A percentile compares a stretch with the other conserved stretches of the same genome.
Evolutionary conservation across 176 grass and related monocot genomes (phyloP).

Genomic region (Tuctoria greenei): DNA sequence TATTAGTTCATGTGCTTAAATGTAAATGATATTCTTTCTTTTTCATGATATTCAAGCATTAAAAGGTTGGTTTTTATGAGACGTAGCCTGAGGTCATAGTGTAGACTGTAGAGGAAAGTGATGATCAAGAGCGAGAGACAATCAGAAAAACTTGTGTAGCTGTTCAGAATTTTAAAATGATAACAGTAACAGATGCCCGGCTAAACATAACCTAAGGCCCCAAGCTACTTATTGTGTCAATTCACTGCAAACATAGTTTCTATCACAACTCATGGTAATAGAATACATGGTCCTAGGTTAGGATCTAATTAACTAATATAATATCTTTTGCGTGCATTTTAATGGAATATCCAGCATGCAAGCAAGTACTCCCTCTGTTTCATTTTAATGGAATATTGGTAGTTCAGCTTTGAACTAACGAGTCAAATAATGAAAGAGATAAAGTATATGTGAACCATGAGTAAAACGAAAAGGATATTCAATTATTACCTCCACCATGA

Average conservation of each 20-base stretch:
- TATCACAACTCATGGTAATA: neutral
- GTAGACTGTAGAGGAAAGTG: neutral
- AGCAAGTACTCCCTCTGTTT: too few relatives aligned
- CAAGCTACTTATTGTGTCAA: slow-evolving; percentile 3
- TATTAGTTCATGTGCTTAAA: neutral
- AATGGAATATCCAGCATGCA: slow-evolving; percentile 24
- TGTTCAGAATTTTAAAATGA: slow-evolving; percentile 5
- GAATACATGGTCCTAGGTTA: slow-evolving; percentile 26
- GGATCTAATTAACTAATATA: slow-evolving; percentile 32
- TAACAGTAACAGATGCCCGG: neutral
- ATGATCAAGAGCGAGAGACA: neutral
- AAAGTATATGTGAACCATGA: slow-evolving; percentile 21
- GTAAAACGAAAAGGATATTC: slow-evolving; percentile 28
- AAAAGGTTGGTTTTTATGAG: slow-evolving; percentile 1
- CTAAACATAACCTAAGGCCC: slow-evolving; percentile 7
- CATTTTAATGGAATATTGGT: too few relatives aligned
- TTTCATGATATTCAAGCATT: neutral
- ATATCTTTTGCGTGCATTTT: slow-evolving; percentile 18
- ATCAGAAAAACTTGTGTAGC: slow-evolving; percentile 19
- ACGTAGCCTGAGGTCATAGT: neutral
- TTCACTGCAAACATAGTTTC: slow-evolving; percentile 2
- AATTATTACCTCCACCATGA: slow-evolving; percentile 34
- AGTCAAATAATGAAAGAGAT: too few relatives aligned
- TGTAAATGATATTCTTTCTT: slow-evolving; percentile 15
- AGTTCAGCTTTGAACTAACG: too few relatives aligned